phyloP scores from a whole-genome alignment of 2,329 filamentous ascomycete genomes.

The Periconia digitata region DNA sequence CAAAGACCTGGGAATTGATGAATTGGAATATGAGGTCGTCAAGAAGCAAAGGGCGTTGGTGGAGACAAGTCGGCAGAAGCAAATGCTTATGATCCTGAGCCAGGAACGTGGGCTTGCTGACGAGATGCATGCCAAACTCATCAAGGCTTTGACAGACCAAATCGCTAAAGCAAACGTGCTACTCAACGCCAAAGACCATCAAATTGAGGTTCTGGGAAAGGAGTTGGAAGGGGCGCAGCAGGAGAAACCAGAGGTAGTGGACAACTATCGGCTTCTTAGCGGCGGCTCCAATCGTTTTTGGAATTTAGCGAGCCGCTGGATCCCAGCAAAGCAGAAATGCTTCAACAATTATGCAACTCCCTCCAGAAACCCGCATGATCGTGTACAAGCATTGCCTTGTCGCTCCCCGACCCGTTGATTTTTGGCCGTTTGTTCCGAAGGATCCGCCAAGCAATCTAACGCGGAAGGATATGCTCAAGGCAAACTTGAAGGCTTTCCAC shows the following conservation, averaged over 20 bases:
- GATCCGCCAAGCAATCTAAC: constrained; percentile 1
- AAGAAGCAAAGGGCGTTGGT: background rate
- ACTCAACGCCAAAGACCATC: background rate
- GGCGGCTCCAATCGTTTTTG: background rate
- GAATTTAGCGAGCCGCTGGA: background rate
- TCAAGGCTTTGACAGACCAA: background rate
- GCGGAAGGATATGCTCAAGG: background rate
- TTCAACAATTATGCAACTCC: constrained; percentile 9
- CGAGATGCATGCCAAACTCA: background rate
- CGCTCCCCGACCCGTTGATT: constrained; percentile 2
- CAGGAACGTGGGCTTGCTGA: background rate
- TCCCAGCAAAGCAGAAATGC: background rate
- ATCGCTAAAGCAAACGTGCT: background rate
- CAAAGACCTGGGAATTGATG: constrained; percentile 6
- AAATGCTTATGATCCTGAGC: background rate
- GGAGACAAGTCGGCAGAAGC: background rate
- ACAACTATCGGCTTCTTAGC: background rate
- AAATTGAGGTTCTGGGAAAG: background rate
- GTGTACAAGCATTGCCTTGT: constrained; percentile 9
- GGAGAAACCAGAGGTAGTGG: background rate
- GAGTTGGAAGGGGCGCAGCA: background rate
- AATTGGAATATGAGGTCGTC: background rate
- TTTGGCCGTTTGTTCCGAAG: background rate
- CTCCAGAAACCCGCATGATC: constrained; percentile 4
- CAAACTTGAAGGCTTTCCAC: constrained; percentile 6